A percentile compares a stretch with the other conserved stretches of the same genome.
Evolutionary conservation across 2,329 filamentous ascomycete genomes (phyloP).

Genomic region (Beauveria sp.): DNA sequence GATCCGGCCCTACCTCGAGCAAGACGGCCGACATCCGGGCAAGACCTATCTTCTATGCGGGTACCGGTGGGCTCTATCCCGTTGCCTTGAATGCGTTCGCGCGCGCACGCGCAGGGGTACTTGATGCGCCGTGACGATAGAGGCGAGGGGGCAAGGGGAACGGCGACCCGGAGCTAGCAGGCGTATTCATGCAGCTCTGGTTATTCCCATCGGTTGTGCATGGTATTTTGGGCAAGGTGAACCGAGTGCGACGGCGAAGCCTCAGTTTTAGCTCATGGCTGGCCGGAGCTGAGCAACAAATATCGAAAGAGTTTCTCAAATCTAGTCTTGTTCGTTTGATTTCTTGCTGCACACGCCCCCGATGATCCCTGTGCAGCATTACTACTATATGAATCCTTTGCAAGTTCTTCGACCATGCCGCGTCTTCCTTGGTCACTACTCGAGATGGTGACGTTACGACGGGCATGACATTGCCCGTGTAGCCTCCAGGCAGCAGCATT

Average conservation of each 20-base stretch:
- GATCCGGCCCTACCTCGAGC: neutral
- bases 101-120: neutral
- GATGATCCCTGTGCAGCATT: neutral
- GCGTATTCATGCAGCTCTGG: neutral
- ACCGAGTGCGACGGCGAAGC: slow-evolving; percentile 5
- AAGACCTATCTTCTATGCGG: neutral
- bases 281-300: no score
- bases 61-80: neutral
- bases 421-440: neutral
- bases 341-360: slow-evolving; percentile 1
- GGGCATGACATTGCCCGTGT: neutral
- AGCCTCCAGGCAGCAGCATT: slow-evolving; percentile 6
- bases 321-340: neutral
- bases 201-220: neutral
- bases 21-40: neutral
- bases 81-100: neutral
- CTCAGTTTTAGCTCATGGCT: neutral
- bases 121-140: neutral
- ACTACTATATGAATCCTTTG: neutral
- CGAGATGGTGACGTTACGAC: neutral
- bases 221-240: neutral
- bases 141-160: neutral
- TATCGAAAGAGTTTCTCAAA: neutral
- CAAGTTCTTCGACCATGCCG: neutral
- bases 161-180: neutral